Evolutionary conservation across 2,329 filamentous ascomycete species (phyloP).

Genomic region (Pyricularia sp.): DNA sequence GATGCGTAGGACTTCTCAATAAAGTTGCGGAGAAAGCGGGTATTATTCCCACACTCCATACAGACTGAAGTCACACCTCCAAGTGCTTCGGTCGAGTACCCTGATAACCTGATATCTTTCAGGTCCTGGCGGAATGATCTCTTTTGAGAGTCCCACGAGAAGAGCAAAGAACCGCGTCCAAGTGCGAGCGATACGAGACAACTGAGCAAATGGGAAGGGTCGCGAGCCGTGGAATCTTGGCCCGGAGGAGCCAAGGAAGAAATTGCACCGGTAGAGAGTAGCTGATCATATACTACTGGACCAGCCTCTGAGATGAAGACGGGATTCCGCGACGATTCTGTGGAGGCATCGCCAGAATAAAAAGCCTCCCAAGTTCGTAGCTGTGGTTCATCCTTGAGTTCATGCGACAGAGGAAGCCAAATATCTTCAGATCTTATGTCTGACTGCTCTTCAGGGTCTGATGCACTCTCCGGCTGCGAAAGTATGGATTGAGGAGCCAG

Average conservation of each 20-base stretch:
- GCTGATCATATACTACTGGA: conserved; percentile 54
- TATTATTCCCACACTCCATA: conserved; percentile 35
- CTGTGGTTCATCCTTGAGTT: conserved; percentile 10
- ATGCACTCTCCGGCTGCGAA: neutral
- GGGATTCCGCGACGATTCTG: conserved; percentile 23
- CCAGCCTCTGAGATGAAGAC: conserved; percentile 62
- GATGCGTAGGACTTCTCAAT: conserved; percentile 35
- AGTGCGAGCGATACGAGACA: conserved; percentile 59
- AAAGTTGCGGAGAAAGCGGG: conserved; percentile 35
- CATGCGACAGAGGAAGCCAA: conserved; percentile 34
- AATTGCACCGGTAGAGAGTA: conserved; percentile 34
- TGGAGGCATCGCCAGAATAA: conserved; percentile 23
- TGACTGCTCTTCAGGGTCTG: neutral
- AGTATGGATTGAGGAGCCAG: neutral
- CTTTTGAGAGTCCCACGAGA: conserved; percentile 46
- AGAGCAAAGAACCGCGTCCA: conserved; percentile 64
- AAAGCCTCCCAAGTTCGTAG: conserved; percentile 67
- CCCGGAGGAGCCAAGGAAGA: conserved; percentile 27
- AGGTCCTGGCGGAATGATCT: conserved; percentile 41
- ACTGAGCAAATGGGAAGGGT: conserved; percentile 36
- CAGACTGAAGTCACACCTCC: conserved; percentile 36
- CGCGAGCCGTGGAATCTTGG: conserved; percentile 30
- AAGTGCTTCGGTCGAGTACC: conserved; percentile 42
- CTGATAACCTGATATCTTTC: conserved; percentile 40
- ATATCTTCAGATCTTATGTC: conserved; percentile 22